Base-by-base conservation (phyloP, 257 asterid genomes). In the Solanum clarkiae region DNA sequence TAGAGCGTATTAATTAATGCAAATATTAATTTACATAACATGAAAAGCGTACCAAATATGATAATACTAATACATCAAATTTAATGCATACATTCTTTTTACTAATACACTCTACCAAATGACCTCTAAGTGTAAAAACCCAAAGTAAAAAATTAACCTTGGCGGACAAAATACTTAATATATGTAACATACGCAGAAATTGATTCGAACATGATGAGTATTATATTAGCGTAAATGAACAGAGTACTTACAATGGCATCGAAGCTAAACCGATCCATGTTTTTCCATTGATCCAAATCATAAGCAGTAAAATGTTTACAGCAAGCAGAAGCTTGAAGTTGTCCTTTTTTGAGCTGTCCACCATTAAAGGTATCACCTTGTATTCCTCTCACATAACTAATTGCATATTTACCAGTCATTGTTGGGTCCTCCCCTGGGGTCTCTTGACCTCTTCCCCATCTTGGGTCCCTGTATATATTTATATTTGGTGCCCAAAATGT, bases 401-500 rank as follows among this genome's bases (percentile, higher is more conserved):
- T 92, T 1, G 98, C 93, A 36, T 95, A 95, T 47, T 85, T 90
- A 1, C 92, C 90, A 2, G 88, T 91, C 5, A 91, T 91, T 87
- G 65, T 22, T 63, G 98, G 98, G 81, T 93, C 97, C 75, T 95
- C 98, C 20, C 98, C 98, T 20, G 98, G 95, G 63, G 98, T 95
- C 88, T 95, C 98, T 80, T 94, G 98, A 10, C 98, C 98, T 74
- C 98, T 88, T 0, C 98, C 98, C 98, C 97, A 95, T 86, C 98
- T 89, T 22, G 98, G 98, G 84, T 95, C 98, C 86, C 98, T 89
- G 60, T 85, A 95, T 83, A 95, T 90, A 82, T 95, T 95, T 57
- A 94, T 91, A 81, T 95, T 95, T 71, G 98, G 98, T 10, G 98
- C 91, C 98, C 98, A 94, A 89, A 93, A 95, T 72, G 98, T 92